Conservation (phyloP, 768 basidiomycete genomes). For the Trametes elegans region DNA sequence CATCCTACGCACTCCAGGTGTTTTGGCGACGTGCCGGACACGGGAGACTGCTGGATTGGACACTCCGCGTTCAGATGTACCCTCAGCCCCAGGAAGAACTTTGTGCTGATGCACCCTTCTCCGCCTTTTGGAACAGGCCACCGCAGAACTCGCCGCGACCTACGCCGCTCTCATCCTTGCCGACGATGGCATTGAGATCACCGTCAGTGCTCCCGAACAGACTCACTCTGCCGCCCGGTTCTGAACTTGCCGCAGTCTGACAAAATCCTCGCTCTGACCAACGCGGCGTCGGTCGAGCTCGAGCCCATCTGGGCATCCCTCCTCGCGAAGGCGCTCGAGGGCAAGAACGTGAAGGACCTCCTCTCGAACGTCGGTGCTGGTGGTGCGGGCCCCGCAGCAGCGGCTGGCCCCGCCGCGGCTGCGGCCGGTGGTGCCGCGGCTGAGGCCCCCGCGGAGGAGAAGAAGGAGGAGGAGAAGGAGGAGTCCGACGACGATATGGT, state of each 20-base stretch:
- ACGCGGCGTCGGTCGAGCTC: conserved; percentile 79
- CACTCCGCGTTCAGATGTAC: conserved; percentile 9
- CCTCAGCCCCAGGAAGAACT: not conserved
- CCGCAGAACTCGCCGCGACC: conserved; percentile 83
- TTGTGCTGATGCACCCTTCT: not conserved
- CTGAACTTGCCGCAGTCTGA: conserved; percentile 60
- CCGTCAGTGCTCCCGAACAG: conserved; percentile 57
- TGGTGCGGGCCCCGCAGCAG: conserved; percentile 84
- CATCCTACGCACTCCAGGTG: not conserved
- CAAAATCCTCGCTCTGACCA: conserved; percentile 85
- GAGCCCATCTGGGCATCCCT: conserved; percentile 98
- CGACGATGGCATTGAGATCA: conserved; percentile 96
- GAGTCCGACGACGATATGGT: conserved; percentile 92
- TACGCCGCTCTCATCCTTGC: conserved; percentile 99
- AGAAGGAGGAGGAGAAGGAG: conserved; percentile 85
- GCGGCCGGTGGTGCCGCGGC: conserved; percentile 60
- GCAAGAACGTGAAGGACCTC: conserved; percentile 95
- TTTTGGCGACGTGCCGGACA: not conserved
- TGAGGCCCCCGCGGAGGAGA: conserved; percentile 74
- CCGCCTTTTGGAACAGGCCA: conserved; percentile 38
- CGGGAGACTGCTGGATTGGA: conserved; percentile 7
- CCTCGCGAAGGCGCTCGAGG: conserved; percentile 96
- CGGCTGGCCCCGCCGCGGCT: conserved; percentile 50
- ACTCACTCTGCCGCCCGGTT: not conserved
- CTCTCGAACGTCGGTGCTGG: conserved; percentile 87